A percentile compares a stretch with the other conserved stretches of the same genome.
Evolutionary conservation across 305 asterid genomes (phyloP).

Genomic region (Fraxinus angustifolia): DNA sequence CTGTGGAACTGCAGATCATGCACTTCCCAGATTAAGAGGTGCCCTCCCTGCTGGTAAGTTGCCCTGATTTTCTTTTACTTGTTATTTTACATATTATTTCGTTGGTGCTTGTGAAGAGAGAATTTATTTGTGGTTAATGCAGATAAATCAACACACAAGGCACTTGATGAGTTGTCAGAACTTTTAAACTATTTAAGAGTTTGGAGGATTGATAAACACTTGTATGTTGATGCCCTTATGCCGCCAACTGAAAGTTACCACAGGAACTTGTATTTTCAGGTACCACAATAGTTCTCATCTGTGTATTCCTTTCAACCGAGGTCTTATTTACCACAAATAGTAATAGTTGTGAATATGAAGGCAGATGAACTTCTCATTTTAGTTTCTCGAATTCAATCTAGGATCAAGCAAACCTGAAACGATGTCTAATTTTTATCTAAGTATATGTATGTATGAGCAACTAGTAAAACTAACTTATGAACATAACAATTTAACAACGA

Average conservation of each 20-base stretch:
- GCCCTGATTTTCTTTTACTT: slow-evolving; percentile 4
- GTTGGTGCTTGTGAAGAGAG: slow-evolving; percentile 8
- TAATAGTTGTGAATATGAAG: not conserved
- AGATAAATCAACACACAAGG: slow-evolving; percentile 81
- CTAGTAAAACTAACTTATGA: not conserved
- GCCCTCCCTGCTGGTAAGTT: slow-evolving; percentile 88
- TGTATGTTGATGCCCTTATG: slow-evolving; percentile 84
- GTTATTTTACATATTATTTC: not conserved
- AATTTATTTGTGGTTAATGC: slow-evolving; percentile 34
- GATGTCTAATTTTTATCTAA: not conserved
- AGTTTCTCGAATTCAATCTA: not conserved
- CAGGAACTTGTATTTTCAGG: slow-evolving; percentile 90
- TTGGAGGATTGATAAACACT: slow-evolving; percentile 66
- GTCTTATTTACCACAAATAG: not conserved
- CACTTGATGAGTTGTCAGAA: slow-evolving; percentile 88
- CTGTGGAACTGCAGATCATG: slow-evolving; percentile 89
- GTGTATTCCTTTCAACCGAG: slow-evolving; percentile 3
- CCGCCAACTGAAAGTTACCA: slow-evolving; percentile 90
- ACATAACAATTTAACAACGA: not conserved
- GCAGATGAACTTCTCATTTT: not conserved
- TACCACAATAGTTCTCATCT: slow-evolving; percentile 27
- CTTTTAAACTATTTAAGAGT: slow-evolving; percentile 74
- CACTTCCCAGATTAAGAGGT: slow-evolving; percentile 94
- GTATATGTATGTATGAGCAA: not conserved
- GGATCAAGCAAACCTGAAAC: not conserved